Conservation (phyloP, 139 green algal species). For the Tetraselmis striata region DNA sequence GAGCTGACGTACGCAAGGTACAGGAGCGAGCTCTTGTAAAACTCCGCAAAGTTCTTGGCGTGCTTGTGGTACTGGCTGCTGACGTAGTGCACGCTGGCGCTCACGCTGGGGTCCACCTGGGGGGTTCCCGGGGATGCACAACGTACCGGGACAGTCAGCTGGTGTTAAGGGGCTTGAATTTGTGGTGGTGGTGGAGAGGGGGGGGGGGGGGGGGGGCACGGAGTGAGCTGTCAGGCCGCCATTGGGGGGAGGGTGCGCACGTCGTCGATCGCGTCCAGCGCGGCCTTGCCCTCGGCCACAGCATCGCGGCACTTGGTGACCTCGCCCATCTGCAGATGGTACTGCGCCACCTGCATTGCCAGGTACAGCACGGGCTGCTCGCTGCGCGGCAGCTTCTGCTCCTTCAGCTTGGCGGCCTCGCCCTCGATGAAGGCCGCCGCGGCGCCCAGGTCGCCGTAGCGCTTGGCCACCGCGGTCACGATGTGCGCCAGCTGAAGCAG, state of each 20-base stretch:
- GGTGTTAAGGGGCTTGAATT: no score
- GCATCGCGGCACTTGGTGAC: conserved; percentile 39
- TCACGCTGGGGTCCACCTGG: conserved; percentile 81
- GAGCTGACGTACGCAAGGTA: conserved; percentile 89
- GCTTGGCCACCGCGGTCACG: conserved; percentile 33
- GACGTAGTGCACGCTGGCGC: conserved; percentile 78
- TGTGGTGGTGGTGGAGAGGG: no score
- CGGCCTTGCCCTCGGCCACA: neutral
- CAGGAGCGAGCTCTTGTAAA: conserved; percentile 61
- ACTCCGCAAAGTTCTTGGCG: conserved; percentile 61
- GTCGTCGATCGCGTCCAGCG: conserved; percentile 32
- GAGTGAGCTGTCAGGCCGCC: no score
- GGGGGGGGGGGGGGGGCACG: no score
- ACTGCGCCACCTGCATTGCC: conserved; percentile 81
- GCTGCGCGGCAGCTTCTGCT: conserved; percentile 51
- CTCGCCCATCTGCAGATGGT: conserved; percentile 48
- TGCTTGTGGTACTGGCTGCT: conserved; percentile 77
- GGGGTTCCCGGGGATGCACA: no score
- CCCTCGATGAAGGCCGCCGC: conserved; percentile 57
- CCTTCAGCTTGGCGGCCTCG: conserved; percentile 58
- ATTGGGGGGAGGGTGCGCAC: no score
- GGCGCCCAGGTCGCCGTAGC: conserved; percentile 13
- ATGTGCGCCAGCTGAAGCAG: conserved; percentile 86
- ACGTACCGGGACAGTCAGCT: no score
- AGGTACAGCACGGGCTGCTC: conserved; percentile 86